phyloP scores from a whole-genome alignment of 2,329 filamentous ascomycete genomes.

The Thermoascus crustaceus region DNA sequence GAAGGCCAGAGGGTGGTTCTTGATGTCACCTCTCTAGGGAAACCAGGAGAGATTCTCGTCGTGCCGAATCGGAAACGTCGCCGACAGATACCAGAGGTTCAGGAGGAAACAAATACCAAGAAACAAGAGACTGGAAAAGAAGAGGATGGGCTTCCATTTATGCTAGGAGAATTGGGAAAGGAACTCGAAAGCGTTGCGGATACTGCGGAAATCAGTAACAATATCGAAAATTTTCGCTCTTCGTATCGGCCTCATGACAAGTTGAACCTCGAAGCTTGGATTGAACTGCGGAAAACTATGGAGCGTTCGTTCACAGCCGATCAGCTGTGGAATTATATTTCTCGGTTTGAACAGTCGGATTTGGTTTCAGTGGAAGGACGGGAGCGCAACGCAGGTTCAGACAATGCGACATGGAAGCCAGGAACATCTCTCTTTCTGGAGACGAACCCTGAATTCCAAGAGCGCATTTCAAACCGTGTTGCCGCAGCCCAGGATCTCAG shows the following conservation, averaged over 20 bases:
- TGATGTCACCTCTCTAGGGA: slow-evolving; percentile 26
- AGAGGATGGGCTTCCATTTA: slow-evolving; percentile 12
- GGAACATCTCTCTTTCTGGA: slow-evolving; percentile 24
- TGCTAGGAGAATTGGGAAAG: slow-evolving; percentile 20
- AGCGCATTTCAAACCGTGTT: slow-evolving; percentile 14
- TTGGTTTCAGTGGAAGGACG: background rate
- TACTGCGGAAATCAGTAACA: slow-evolving; percentile 13
- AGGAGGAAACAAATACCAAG: slow-evolving; percentile 6
- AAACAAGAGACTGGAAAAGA: slow-evolving; percentile 8
- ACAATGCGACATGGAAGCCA: slow-evolving; percentile 20
- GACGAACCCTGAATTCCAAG: slow-evolving; percentile 9
- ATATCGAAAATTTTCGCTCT: slow-evolving; percentile 21
- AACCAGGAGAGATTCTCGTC: slow-evolving; percentile 31
- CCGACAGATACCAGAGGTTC: slow-evolving; percentile 5
- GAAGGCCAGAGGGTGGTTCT: slow-evolving; percentile 16
- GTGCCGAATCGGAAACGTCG: slow-evolving; percentile 19
- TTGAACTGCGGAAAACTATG: slow-evolving; percentile 21
- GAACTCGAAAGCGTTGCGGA: slow-evolving; percentile 10
- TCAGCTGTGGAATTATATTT: slow-evolving; percentile 26
- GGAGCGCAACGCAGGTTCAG: background rate
- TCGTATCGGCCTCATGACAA: slow-evolving; percentile 17
- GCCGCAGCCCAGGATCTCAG: slow-evolving; percentile 15
- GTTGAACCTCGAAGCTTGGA: slow-evolving; percentile 20
- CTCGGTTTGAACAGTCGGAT: slow-evolving; percentile 4
- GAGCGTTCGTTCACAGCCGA: slow-evolving; percentile 25